Evolutionary conservation across 345 rosid species (phyloP).

Genomic region (Hibiscus trionum): DNA sequence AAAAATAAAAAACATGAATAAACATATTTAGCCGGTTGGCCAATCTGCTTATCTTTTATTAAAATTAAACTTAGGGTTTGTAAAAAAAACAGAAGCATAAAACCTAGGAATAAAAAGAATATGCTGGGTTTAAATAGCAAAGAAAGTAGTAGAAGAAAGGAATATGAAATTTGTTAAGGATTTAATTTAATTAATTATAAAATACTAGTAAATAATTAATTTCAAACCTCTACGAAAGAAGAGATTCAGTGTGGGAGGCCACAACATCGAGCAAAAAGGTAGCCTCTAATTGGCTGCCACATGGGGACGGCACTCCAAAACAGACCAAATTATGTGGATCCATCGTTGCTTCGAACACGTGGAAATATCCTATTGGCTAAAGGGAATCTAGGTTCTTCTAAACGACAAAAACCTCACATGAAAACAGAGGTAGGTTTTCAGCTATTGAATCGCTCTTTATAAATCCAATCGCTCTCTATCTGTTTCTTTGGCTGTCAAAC

Average conservation of each 20-base stretch:
- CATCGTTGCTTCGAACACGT: not conserved
- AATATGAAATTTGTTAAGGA: not conserved
- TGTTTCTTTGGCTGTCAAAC: not conserved
- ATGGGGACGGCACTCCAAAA: not conserved
- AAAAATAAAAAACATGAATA: too few species aligned
- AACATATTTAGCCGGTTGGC: too few species aligned
- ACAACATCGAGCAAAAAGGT: not conserved
- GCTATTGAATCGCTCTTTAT: not conserved
- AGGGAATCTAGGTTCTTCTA: not conserved
- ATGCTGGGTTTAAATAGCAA: not conserved
- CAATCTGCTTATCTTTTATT: too few species aligned
- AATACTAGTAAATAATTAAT: not conserved
- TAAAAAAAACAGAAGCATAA: too few species aligned
- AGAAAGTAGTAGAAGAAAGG: not conserved
- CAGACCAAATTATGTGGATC: not conserved
- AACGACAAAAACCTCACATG: not conserved
- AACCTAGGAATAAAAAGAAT: too few species aligned
- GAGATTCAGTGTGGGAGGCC: conserved; percentile 1
- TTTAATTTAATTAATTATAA: not conserved
- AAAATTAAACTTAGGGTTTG: too few species aligned
- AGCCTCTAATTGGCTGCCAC: not conserved
- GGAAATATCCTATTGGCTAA: not conserved
- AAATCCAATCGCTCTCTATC: not conserved
- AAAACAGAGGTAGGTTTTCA: not conserved
- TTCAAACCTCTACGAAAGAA: not conserved